Conservation (phyloP, 164 flowering plant species). For the Berberis thunbergii region DNA sequence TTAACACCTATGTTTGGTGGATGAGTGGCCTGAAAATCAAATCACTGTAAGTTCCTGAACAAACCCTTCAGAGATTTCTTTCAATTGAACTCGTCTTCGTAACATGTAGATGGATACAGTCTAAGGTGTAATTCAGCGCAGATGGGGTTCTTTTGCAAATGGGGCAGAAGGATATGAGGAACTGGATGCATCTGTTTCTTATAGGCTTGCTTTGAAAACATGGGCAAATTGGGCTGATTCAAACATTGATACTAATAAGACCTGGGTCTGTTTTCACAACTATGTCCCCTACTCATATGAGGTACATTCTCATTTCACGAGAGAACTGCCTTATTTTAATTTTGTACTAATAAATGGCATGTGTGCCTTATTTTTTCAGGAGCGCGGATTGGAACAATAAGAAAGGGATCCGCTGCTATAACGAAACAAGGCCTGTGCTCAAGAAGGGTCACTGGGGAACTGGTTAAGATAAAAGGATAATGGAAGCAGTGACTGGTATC, state of each 20-base stretch:
- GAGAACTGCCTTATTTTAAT: no score
- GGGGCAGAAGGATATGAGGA: constrained; percentile 74
- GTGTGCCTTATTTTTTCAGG: constrained; percentile 24
- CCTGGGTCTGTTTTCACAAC: constrained; percentile 77
- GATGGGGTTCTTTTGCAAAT: constrained; percentile 86
- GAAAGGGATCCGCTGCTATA: constrained; percentile 71
- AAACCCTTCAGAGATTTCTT: no score
- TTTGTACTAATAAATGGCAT: no score
- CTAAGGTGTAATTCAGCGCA: constrained; percentile 17
- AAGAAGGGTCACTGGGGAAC: constrained; percentile 63
- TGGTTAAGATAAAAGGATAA: constrained; percentile 62
- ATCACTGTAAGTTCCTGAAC: constrained; percentile 42
- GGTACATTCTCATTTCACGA: constrained; percentile 26
- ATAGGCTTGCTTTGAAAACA: constrained; percentile 56
- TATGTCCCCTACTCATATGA: constrained; percentile 79
- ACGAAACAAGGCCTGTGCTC: constrained; percentile 68
- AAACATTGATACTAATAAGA: constrained; percentile 55
- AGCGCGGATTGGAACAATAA: constrained; percentile 65
- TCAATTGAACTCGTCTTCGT: no score
- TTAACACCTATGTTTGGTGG: constrained; percentile 98
- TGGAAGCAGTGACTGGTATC: constrained; percentile 45
- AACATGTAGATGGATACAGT: neutral
- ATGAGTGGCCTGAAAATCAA: constrained; percentile 68
- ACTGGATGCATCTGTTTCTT: constrained; percentile 59
- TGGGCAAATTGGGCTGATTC: constrained; percentile 98